phyloP scores from a whole-genome alignment of 495 filamentous ascomycete species.

The Cetradonia linearis region DNA sequence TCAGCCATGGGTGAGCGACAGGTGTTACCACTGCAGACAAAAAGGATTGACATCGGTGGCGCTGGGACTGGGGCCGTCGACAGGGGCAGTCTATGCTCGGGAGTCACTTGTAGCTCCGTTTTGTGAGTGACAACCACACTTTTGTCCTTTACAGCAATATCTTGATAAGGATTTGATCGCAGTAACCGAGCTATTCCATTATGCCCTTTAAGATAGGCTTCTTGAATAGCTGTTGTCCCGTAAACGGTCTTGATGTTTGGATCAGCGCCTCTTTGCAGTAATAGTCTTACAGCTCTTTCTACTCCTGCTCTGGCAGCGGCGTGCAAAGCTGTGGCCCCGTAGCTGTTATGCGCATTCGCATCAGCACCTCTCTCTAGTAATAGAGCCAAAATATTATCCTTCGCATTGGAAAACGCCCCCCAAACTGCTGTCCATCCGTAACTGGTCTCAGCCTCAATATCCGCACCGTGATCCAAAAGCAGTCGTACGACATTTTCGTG shows the following conservation, averaged over 20 bases:
- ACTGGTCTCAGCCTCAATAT: not conserved
- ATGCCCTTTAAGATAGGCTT: not conserved
- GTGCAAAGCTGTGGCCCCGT: not conserved
- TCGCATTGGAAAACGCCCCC: not conserved
- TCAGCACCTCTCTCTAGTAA: not conserved
- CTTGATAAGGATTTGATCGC: not conserved
- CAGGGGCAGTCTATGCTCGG: not conserved
- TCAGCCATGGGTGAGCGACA: constrained; percentile 94
- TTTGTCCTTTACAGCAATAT: not conserved
- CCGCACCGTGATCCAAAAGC: not conserved
- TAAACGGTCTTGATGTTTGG: not conserved
- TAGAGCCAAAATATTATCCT: not conserved
- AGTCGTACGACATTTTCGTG: not conserved
- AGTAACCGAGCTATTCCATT: not conserved
- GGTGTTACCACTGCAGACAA: constrained; percentile 97
- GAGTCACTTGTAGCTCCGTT: not conserved
- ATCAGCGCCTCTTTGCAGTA: not conserved
- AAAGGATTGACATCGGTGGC: constrained; percentile 63
- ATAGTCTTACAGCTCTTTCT: not conserved
- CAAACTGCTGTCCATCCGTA: not conserved
- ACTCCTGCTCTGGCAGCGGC: not conserved
- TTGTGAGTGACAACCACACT: not conserved
- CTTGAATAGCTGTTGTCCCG: not conserved
- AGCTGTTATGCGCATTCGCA: not conserved
- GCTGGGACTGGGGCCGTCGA: not conserved